Evolutionary conservation across 2,329 filamentous ascomycete genomes (phyloP).

Genomic region (Penicillium freii): DNA sequence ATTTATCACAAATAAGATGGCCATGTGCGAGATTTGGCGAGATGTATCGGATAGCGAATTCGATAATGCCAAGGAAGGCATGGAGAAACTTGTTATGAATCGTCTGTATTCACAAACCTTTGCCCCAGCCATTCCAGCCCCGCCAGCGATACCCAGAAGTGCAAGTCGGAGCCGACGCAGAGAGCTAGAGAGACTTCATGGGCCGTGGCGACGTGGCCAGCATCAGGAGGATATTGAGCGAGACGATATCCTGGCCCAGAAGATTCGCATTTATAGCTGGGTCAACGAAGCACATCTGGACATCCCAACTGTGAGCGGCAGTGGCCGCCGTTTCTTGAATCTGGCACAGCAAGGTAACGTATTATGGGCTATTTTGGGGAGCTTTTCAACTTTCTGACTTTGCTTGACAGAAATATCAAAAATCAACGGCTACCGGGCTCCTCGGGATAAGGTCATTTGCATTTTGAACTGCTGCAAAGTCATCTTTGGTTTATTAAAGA

Average conservation of each 20-base stretch:
- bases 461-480: constrained; percentile 99
- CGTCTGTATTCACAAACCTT: constrained; percentile 93
- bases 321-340: constrained; percentile 80
- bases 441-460: constrained; percentile 96
- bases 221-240: constrained; percentile 98
- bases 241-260: constrained; percentile 92
- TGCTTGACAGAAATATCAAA: constrained; percentile 74
- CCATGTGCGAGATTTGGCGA: constrained; percentile 91
- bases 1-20: constrained; percentile 99
- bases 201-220: constrained; percentile 84
- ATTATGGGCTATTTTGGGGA: neutral
- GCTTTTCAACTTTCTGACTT: constrained; percentile 22
- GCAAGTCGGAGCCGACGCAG: constrained; percentile 65
- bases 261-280: constrained; percentile 96
- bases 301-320: constrained; percentile 79
- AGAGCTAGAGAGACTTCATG: constrained; percentile 66
- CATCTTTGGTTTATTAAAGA: constrained; percentile 90
- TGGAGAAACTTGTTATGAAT: constrained; percentile 99
- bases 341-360: constrained; percentile 78
- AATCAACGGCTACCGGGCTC: constrained; percentile 95
- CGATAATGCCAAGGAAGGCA: constrained; percentile 95
- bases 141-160: constrained; percentile 62
- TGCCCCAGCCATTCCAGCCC: constrained; percentile 83
- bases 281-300: constrained; percentile 90
- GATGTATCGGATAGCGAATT: constrained; percentile 96